Percentiles rank a stretch among this genome's conserved stretches.
Evolutionary conservation across 768 basidiomycete genomes (phyloP).

Genomic region (Trametopsis cervina): DNA sequence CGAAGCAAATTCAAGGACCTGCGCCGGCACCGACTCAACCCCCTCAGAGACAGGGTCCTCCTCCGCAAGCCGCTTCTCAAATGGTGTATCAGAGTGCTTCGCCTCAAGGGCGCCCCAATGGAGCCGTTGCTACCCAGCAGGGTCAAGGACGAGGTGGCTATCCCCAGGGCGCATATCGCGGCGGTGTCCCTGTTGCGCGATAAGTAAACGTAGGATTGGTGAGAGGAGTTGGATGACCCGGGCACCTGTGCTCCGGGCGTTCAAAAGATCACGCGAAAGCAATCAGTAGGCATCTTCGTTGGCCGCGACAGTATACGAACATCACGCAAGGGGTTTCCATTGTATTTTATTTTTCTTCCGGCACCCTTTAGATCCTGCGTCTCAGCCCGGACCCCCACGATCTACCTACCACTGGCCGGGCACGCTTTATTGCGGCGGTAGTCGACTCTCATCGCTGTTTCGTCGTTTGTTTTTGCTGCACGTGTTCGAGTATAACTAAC

Average conservation of each 20-base stretch:
- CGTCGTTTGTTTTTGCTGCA: slow-evolving; percentile 3
- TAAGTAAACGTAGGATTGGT: slow-evolving; percentile 7
- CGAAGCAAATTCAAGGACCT: slow-evolving; percentile 20
- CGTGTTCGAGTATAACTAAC: slow-evolving; percentile 15
- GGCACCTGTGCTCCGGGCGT: neutral
- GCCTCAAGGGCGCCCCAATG: slow-evolving; percentile 21
- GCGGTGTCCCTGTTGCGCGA: slow-evolving; percentile 24
- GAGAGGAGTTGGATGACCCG: neutral
- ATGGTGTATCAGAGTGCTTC: slow-evolving; percentile 26
- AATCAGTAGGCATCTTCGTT: neutral
- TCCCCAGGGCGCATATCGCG: slow-evolving; percentile 21
- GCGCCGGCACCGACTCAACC: slow-evolving; percentile 15
- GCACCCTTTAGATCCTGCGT: slow-evolving; percentile 1
- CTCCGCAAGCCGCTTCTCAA: slow-evolving; percentile 19
- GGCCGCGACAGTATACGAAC: neutral
- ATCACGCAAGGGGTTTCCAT: slow-evolving; percentile 3
- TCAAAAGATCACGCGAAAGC: neutral
- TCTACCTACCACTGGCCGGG: slow-evolving; percentile 3
- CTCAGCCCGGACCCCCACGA: slow-evolving; percentile 4
- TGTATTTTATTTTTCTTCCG: slow-evolving; percentile 8
- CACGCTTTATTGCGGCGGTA: slow-evolving; percentile 5
- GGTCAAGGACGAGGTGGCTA: slow-evolving; percentile 14
- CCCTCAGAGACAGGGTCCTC: slow-evolving; percentile 18
- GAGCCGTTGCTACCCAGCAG: slow-evolving; percentile 17
- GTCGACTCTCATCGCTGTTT: slow-evolving; percentile 4